Percentiles rank a stretch among this genome's conserved stretches.
Evolutionary conservation across 257 asterid genomes (phyloP).

Genomic region (Gentiana dahurica): DNA sequence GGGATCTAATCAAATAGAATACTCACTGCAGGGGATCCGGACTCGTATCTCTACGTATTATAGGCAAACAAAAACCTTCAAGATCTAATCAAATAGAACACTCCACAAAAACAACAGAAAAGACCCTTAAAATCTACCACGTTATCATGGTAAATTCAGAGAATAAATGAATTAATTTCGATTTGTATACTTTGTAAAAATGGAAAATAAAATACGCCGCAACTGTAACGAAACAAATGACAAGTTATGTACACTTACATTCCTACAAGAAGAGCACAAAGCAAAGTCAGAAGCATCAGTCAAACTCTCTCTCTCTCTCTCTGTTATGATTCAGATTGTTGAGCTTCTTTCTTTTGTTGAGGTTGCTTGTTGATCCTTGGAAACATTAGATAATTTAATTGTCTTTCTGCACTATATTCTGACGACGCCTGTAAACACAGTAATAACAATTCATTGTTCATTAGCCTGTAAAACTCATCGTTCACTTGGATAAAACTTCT

Average conservation of each 20-base stretch:
- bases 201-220: constrained; percentile 11
- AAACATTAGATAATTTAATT: constrained; percentile 60
- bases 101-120: no score
- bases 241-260: constrained; percentile 33
- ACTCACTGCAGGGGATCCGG: no score
- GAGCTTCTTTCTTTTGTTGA: constrained; percentile 78
- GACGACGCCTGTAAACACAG: constrained; percentile 67
- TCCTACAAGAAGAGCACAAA: constrained; percentile 5
- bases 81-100: no score
- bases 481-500: not conserved
- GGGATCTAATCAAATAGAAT: no score
- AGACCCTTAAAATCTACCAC: no score
- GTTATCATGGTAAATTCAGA: not conserved
- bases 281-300: constrained; percentile 1
- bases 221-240: constrained; percentile 16
- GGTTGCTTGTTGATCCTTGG: constrained; percentile 55
- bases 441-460: not conserved
- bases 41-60: no score
- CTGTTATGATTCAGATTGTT: constrained; percentile 56
- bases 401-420: constrained; percentile 89
- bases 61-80: no score
- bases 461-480: no score
- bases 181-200: not conserved
- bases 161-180: not conserved
- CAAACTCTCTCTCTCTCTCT: no score